Percentiles rank a stretch among this genome's conserved stretches.
Conservation (phyloP, 768 basidiomycete genomes). For the Chiua virens region DNA sequence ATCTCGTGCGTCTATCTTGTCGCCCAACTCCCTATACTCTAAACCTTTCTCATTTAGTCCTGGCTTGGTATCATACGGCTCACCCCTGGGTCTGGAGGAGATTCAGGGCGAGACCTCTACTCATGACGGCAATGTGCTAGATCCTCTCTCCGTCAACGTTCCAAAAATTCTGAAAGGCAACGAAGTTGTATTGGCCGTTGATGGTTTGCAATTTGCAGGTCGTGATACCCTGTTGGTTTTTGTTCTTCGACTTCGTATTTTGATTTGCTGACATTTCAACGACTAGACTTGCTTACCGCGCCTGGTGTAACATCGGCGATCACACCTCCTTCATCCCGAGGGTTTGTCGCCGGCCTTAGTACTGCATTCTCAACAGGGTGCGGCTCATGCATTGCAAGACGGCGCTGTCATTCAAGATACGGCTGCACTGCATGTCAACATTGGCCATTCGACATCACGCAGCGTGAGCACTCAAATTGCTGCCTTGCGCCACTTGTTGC, state of each 20-base stretch:
- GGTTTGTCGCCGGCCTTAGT: conserved; percentile 58
- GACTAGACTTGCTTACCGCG: conserved; percentile 63
- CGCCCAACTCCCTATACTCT: not conserved
- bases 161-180: conserved; percentile 37
- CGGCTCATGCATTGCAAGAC: conserved; percentile 51
- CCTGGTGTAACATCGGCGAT: conserved; percentile 65
- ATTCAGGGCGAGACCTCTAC: conserved; percentile 55
- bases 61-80: conserved; percentile 42
- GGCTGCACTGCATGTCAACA: conserved; percentile 59
- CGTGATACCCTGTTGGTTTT: conserved; percentile 52
- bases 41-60: conserved; percentile 35
- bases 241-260: not conserved
- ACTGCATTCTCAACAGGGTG: conserved; percentile 57
- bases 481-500: conserved; percentile 63
- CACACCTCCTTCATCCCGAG: conserved; percentile 50
- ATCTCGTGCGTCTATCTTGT: conserved; percentile 41
- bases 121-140: conserved; percentile 55
- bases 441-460: conserved; percentile 44
- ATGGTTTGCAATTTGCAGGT: conserved; percentile 70
- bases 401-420: conserved; percentile 62
- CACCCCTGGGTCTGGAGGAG: conserved; percentile 53
- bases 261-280: conserved; percentile 1
- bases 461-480: conserved; percentile 85
- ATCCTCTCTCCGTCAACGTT: conserved; percentile 35
- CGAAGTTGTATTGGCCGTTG: conserved; percentile 58